phyloP scores from a whole-genome alignment of 163 green algal species.

The Chlamydomonas reinhardtii region DNA sequence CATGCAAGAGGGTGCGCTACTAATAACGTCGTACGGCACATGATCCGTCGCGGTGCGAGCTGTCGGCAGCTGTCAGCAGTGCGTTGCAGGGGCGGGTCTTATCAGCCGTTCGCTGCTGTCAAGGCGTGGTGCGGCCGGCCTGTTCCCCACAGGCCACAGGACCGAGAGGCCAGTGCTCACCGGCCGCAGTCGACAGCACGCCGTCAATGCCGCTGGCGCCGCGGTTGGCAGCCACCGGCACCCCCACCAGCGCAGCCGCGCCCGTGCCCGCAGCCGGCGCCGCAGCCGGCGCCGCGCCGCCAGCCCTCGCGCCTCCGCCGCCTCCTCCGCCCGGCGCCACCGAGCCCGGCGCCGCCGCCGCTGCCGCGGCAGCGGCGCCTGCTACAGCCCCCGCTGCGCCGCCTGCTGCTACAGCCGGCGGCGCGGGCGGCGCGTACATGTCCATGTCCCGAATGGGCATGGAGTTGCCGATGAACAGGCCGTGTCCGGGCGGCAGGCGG shows the following conservation, averaged over 20 bases:
- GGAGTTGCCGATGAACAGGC: constrained; percentile 96
- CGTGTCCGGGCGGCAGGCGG: constrained; percentile 79
- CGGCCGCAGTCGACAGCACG: constrained; percentile 87
- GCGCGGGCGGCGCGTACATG: constrained; percentile 80
- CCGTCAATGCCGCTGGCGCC: constrained; percentile 98
- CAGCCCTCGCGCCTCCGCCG: neutral
- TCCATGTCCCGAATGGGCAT: constrained; percentile 99
- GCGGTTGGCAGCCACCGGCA: constrained; percentile 88
- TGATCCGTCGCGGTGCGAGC: no score
- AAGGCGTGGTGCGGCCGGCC: no score
- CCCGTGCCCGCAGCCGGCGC: neutral
- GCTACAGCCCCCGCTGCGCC: neutral
- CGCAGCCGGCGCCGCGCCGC: neutral
- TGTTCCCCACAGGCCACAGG: no score
- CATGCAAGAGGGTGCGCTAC: neutral
- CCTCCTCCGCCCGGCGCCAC: neutral
- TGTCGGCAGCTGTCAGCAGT: no score
- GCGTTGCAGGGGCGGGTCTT: no score
- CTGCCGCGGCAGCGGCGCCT: neutral
- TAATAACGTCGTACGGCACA: no score
- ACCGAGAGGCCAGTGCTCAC: neutral
- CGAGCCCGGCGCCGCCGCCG: neutral
- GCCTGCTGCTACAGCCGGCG: neutral
- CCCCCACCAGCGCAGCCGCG: constrained; percentile 16
- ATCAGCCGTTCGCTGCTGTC: no score